Percentiles rank a stretch among this genome's conserved stretches.
Conservation (phyloP, 257 asterid species). For the Nicotiana paniculata region DNA sequence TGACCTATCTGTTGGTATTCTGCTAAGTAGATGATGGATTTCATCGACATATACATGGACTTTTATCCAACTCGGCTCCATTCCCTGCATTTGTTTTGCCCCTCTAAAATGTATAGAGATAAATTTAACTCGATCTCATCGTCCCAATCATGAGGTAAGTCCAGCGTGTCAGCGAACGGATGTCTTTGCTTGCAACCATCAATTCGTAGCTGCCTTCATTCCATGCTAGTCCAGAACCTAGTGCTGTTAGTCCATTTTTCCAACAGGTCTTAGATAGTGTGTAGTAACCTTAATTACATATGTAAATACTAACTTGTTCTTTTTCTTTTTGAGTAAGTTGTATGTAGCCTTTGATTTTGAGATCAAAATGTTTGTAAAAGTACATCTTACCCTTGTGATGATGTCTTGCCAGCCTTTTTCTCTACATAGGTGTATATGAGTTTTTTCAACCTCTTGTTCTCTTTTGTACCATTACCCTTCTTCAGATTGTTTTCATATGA, state of each 20-base stretch:
- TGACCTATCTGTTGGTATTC: constrained; percentile 84
- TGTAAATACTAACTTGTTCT: background rate
- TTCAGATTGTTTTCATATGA: background rate
- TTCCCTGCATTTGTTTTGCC: background rate
- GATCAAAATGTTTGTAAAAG: background rate
- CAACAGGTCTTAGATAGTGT: background rate
- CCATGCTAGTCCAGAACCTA: background rate
- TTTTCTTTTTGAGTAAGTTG: background rate
- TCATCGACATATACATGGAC: background rate
- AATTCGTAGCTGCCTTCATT: background rate
- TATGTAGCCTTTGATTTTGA: constrained; percentile 1
- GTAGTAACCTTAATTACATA: background rate
- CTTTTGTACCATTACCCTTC: background rate
- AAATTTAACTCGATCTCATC: background rate
- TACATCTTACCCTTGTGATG: too few species aligned
- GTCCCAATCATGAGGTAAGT: background rate
- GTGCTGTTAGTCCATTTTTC: background rate
- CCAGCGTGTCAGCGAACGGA: too few species aligned
- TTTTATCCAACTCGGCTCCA: background rate
- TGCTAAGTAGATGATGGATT: constrained; percentile 53
- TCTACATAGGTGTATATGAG: background rate
- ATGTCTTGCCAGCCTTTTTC: background rate
- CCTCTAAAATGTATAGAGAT: background rate
- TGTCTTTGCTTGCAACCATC: background rate
- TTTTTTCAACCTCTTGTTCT: background rate